Evolutionary conservation across 768 basidiomycete genomes (phyloP), one percentile per base, ranked within the genome.

Genomic region (Psilocybe azurescens): DNA sequence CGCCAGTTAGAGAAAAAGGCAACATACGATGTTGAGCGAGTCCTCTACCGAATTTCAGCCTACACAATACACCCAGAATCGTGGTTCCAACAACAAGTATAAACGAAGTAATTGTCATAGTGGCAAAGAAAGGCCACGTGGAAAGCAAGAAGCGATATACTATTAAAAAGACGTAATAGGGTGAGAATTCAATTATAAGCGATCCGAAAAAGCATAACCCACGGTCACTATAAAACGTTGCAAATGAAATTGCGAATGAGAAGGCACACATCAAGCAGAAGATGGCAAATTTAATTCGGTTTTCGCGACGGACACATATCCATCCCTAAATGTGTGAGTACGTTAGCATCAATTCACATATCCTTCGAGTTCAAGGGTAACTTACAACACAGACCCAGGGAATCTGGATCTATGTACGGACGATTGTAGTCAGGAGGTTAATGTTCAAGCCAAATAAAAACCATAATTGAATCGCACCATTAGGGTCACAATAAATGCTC

Each of bases 21-120:
- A 1, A 69, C 83, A 72, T 68, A 86, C 86, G 71, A 64, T 80
- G 86, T 32, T 86, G 81, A 2, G 78, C 77, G 13, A 86, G 75
- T 3, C 85, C 86, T 65, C 78, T 81, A 9, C 83, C 85, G 66
- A 86, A 88, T 61, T 85, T 79, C 39, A 79, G 54, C 54, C 84
- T 76, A 69, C 84, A 86, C 24, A 81, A 46, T 49, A 85, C 39
- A 4, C 79, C 83, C 10, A 86, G 60, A 28, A 74, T 60, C 13
- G 77, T 72, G 7, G 83, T 81, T 8, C 72, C 65, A 9, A 83
- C 67, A 36, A 81, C 68, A 14, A 85, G 70, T 38, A 79, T 49
- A 61, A 80, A 82, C 0, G 83, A 69, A 8, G 79, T 77, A 18
- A 79, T 69, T 5, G 80, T 77, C n/a, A 85, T 74, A 2, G 79